Evolutionary conservation across 176 grass and related monocot genomes (phyloP).

Genomic region (Triticum urartu): DNA sequence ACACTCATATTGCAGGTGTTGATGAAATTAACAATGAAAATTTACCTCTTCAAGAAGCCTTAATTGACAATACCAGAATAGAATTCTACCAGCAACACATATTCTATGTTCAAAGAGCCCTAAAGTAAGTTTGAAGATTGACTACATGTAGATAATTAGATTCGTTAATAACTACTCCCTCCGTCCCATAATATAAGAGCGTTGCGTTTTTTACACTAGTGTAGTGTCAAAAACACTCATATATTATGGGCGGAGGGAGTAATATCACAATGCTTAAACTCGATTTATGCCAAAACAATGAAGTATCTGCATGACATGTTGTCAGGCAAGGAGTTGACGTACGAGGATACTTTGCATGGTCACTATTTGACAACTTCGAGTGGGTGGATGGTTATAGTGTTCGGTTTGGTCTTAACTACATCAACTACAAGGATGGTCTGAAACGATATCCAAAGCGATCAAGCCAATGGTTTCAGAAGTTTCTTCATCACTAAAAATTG

Average conservation of each 20-base stretch:
- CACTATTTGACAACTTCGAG: slow-evolving; percentile 84
- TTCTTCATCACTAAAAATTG: slow-evolving; percentile 46
- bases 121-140: slow-evolving; percentile 38
- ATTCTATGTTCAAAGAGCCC: slow-evolving; percentile 50
- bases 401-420: slow-evolving; percentile 68
- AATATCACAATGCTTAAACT: neutral
- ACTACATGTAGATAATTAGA: neutral
- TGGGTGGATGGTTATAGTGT: slow-evolving; percentile 86
- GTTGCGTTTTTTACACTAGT: too few relatives aligned
- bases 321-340: slow-evolving; percentile 60
- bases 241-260: too few relatives aligned
- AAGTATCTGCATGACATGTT: slow-evolving; percentile 18
- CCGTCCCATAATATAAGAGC: too few relatives aligned
- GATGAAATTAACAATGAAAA: slow-evolving; percentile 70
- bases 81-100: slow-evolving; percentile 65
- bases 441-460: slow-evolving; percentile 83
- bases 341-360: slow-evolving; percentile 85
- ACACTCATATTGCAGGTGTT: slow-evolving; percentile 41
- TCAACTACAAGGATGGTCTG: slow-evolving; percentile 69
- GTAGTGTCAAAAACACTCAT: too few relatives aligned
- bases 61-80: slow-evolving; percentile 65
- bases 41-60: slow-evolving; percentile 52
- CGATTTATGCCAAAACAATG: neutral
- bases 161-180: neutral
- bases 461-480: slow-evolving; percentile 59